phyloP scores from a whole-genome alignment of 1,284 basidiomycete species.

The Sanguinoderma infundibulare region DNA sequence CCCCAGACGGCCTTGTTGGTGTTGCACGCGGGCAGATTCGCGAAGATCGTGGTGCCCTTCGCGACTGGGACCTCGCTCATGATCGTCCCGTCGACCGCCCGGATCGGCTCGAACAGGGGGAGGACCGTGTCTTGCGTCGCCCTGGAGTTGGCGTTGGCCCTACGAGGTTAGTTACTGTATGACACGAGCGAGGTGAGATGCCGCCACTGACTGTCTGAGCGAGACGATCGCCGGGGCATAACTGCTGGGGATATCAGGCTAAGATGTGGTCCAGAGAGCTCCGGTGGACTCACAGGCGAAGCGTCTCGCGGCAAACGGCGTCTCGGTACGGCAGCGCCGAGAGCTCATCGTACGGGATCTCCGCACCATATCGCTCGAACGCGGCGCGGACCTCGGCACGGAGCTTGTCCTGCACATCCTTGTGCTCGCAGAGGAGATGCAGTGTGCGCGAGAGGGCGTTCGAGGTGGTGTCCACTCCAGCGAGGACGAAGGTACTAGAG shows the following conservation, averaged over 20 bases:
- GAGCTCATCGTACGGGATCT: conserved; percentile 18
- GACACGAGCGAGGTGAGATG: not conserved
- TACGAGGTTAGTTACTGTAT: not conserved
- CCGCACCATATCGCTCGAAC: not conserved
- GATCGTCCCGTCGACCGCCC: conserved; percentile 29
- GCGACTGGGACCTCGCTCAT: conserved; percentile 42
- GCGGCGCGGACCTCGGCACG: conserved; percentile 10
- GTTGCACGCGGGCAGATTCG: conserved; percentile 55
- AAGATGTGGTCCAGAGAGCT: not conserved
- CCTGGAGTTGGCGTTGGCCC: conserved; percentile 2
- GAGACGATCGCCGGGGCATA: not conserved
- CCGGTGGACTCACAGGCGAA: conserved; percentile 29
- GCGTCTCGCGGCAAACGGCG: conserved; percentile 23
- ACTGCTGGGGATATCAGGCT: not conserved
- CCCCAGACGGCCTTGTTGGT: conserved; percentile 55
- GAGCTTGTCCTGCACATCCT: conserved; percentile 14
- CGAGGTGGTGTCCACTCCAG: conserved; percentile 21
- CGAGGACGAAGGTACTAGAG: conserved; percentile 9
- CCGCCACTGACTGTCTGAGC: not conserved
- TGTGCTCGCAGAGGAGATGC: conserved; percentile 12
- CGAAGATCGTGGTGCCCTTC: conserved; percentile 45
- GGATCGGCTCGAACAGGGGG: conserved; percentile 29
- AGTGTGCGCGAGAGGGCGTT: conserved; percentile 14
- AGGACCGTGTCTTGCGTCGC: conserved; percentile 23
- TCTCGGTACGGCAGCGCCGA: conserved; percentile 18